Percentiles rank a stretch among this genome's conserved stretches.
Evolutionary conservation across 1,139 yeast species (phyloP).

Genomic region (Taphrina pruni): DNA sequence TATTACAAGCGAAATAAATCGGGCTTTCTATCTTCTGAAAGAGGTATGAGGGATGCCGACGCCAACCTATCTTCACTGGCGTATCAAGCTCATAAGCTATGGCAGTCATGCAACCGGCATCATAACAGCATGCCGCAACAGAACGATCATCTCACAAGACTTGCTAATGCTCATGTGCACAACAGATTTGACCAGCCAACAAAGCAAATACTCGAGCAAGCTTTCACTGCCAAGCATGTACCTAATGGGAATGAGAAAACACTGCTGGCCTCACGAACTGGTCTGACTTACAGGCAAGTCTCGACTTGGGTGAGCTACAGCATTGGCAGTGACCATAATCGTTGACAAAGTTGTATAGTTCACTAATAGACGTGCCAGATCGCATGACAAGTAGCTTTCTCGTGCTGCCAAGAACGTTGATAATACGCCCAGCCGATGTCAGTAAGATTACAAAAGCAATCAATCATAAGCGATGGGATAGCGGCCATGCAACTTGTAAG

Average conservation of each 20-base stretch:
- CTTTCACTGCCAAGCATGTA: conserved; percentile 8
- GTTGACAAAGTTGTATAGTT: background rate
- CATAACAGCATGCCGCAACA: background rate
- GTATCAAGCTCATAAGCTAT: conserved; percentile 9
- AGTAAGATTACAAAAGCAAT: no score
- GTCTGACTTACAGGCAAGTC: conserved; percentile 10
- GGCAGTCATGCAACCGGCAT: background rate
- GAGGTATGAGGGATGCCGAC: background rate
- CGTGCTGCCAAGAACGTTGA: background rate
- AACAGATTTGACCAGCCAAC: background rate
- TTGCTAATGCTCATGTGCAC: background rate
- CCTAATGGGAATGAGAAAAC: conserved; percentile 15
- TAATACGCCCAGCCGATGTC: no score
- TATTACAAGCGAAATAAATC: no score
- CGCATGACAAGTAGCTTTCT: background rate
- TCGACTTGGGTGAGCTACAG: conserved; percentile 4
- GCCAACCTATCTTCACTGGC: background rate
- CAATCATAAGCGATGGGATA: no score
- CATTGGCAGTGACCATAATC: no score
- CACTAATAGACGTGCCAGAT: conserved; percentile 20
- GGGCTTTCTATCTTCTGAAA: background rate
- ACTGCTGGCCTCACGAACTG: conserved; percentile 15
- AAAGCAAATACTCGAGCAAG: conserved; percentile 5
- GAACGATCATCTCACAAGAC: background rate
- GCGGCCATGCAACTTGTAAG: no score